Evolutionary conservation across 352 stramenopile species (phyloP), one percentile per base, ranked within the genome.

Genomic region (Phytopythium boreale): DNA sequence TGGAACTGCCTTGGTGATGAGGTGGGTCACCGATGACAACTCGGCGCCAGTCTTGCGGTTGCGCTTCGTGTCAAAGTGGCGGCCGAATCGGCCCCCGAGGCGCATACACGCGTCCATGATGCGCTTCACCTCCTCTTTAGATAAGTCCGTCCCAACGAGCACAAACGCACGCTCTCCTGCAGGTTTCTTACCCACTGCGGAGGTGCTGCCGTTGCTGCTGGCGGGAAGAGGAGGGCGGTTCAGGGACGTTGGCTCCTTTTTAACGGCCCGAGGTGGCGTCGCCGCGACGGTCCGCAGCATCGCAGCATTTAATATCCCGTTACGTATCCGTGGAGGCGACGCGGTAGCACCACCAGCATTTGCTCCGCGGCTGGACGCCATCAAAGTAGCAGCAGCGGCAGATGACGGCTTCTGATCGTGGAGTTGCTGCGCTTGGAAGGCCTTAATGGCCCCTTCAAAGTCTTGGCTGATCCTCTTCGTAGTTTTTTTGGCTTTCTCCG

Each of bases 1-100:
- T 7, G 56, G 56, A 9, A 62, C 56, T 0, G 53, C 59, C 60
- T 89, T 91, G 11, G 86, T 90, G 67, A 96, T 83, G 37, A 92
- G 58, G 68, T 92, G 83, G 29, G 86, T 95, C 39, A 92, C 82
- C 2, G 80, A 89, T 1, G 83, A 87, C 34, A 63, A 76, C 43
- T 83, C 68, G 9, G 62, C 65, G 0, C 79, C 74, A 0, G 76
- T 79, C 15, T 50, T 43, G 12, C 69, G 66, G 53, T 93, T 82
- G 22, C 70, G 74, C 50, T 84, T 76, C n/a, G 84, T 41, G 50
- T 92, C 79, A 41, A 96, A 95, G 26, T 88, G 72, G 2, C 79
- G 76, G 0, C 87, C 85, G 59, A 92, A 92, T 37, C 85, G 87
- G 1, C 80, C 86, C 9, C 84, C 83, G 12, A 94, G 78, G 0